A percentile compares a stretch with the other conserved stretches of the same genome.
Evolutionary conservation across 192 early-diverging fungal species (phyloP).

Genomic region (Borealophlyctis nickersoniae): DNA sequence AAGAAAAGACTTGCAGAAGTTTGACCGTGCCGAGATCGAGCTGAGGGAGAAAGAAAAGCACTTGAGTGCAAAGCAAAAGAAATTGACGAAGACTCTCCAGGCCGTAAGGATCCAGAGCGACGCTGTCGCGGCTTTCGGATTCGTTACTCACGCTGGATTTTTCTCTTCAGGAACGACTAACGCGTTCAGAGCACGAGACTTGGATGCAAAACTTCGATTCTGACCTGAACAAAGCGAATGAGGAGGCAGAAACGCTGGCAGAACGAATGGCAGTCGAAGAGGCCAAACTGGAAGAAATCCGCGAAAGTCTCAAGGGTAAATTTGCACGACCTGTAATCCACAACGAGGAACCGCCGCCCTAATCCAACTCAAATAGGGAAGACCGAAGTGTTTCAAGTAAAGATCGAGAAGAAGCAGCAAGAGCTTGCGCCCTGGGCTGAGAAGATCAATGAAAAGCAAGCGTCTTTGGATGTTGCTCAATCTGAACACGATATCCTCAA

Average conservation of each 20-base stretch:
- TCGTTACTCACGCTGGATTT: constrained; percentile 7
- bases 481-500: constrained; percentile 80
- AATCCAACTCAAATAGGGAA: constrained; percentile 54
- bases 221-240: constrained; percentile 54
- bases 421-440: constrained; percentile 85
- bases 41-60: constrained; percentile 84
- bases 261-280: constrained; percentile 65
- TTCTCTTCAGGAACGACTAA: constrained; percentile 39
- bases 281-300: constrained; percentile 70
- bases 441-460: constrained; percentile 71
- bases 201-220: constrained; percentile 69
- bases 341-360: background rate
- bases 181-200: constrained; percentile 57
- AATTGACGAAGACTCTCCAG: constrained; percentile 65
- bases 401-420: constrained; percentile 83
- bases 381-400: constrained; percentile 72
- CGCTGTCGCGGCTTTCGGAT: background rate
- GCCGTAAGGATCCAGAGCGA: constrained; percentile 45
- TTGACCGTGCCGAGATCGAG: constrained; percentile 66
- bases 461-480: constrained; percentile 70
- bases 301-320: constrained; percentile 68
- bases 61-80: constrained; percentile 74
- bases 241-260: constrained; percentile 63
- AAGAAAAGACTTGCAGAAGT: constrained; percentile 56
- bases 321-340: background rate